Evolutionary conservation across 1,139 yeast genomes (phyloP).

Genomic region (Yamadazyma jaroonii): DNA sequence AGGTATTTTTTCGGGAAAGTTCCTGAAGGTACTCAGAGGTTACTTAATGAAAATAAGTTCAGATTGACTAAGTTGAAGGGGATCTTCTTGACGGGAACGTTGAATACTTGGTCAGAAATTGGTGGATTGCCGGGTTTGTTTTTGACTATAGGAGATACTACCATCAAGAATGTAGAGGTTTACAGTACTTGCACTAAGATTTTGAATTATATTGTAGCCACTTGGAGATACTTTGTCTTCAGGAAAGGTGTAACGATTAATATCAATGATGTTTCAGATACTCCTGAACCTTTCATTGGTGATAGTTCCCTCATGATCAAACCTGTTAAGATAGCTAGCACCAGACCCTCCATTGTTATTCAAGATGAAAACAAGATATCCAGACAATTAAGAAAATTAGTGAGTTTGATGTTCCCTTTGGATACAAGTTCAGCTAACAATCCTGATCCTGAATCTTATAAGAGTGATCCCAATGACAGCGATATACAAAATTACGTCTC

Average conservation of each 20-base stretch:
- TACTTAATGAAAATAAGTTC: slow-evolving; percentile 52
- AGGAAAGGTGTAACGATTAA: slow-evolving; percentile 66
- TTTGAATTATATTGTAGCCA: slow-evolving; percentile 55
- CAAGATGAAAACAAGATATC: slow-evolving; percentile 2
- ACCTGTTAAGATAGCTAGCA: slow-evolving; percentile 40
- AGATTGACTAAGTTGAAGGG: slow-evolving; percentile 56
- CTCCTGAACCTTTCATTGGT: slow-evolving; percentile 28
- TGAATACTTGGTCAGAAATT: slow-evolving; percentile 64
- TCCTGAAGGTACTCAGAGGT: slow-evolving; percentile 85
- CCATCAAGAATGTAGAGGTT: slow-evolving; percentile 47
- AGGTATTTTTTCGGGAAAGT: slow-evolving; percentile 75
- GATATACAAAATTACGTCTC: slow-evolving; percentile 44
- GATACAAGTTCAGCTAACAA: slow-evolving; percentile 37
- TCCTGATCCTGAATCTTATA: slow-evolving; percentile 38
- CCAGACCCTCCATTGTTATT: not conserved
- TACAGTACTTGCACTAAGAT: slow-evolving; percentile 38
- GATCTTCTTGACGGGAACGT: slow-evolving; percentile 71
- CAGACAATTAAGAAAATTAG: slow-evolving; percentile 30
- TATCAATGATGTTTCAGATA: slow-evolving; percentile 36
- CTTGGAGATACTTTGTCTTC: slow-evolving; percentile 91
- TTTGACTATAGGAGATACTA: slow-evolving; percentile 81
- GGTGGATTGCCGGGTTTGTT: slow-evolving; percentile 92
- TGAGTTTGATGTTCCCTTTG: slow-evolving; percentile 50
- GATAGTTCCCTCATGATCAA: slow-evolving; percentile 54
- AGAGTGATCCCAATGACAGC: slow-evolving; percentile 36